Conservation (phyloP, 768 basidiomycete species). For the Psilocybe sp. region DNA sequence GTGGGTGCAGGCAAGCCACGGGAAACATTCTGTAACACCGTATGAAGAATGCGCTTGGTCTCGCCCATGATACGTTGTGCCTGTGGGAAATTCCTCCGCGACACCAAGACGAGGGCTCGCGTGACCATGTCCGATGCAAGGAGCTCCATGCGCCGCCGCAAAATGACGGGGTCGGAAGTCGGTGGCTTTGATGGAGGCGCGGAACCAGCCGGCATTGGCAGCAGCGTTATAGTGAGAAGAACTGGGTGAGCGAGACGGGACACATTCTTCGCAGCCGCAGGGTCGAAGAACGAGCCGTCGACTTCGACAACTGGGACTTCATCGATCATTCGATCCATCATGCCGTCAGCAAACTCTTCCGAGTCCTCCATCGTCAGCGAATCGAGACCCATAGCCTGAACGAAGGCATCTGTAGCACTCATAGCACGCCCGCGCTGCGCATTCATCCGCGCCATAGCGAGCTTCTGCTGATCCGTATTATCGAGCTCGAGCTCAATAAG, state of each 20-base stretch:
- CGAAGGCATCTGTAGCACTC: slow-evolving; percentile 89
- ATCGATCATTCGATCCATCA: slow-evolving; percentile 97
- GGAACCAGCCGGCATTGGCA: slow-evolving; percentile 49
- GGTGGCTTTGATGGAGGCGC: slow-evolving; percentile 40
- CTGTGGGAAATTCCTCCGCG: slow-evolving; percentile 85
- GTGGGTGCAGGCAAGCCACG: slow-evolving; percentile 64
- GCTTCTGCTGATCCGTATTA: slow-evolving; percentile 55
- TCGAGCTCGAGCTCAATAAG: slow-evolving; percentile 93
- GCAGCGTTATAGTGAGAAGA: slow-evolving; percentile 88
- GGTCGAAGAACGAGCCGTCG: slow-evolving; percentile 94
- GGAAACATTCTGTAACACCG: slow-evolving; percentile 82
- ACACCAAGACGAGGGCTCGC: slow-evolving; percentile 87
- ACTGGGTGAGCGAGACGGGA: slow-evolving; percentile 90
- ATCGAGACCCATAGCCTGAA: slow-evolving; percentile 82
- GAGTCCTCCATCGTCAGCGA: slow-evolving; percentile 69
- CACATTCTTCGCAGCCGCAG: slow-evolving; percentile 76
- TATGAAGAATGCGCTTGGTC: slow-evolving; percentile 90
- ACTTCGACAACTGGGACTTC: slow-evolving; percentile 97
- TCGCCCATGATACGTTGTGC: slow-evolving; percentile 89
- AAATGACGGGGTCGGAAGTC: slow-evolving; percentile 81
- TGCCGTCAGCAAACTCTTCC: slow-evolving; percentile 77
- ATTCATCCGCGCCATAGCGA: slow-evolving; percentile 20
- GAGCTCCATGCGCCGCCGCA: slow-evolving; percentile 93
- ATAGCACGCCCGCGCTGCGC: slow-evolving; percentile 31
- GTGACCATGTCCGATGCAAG: slow-evolving; percentile 98